Conservation (phyloP, 1,139 yeast genomes). For the Lodderomyces parapsilosis region DNA sequence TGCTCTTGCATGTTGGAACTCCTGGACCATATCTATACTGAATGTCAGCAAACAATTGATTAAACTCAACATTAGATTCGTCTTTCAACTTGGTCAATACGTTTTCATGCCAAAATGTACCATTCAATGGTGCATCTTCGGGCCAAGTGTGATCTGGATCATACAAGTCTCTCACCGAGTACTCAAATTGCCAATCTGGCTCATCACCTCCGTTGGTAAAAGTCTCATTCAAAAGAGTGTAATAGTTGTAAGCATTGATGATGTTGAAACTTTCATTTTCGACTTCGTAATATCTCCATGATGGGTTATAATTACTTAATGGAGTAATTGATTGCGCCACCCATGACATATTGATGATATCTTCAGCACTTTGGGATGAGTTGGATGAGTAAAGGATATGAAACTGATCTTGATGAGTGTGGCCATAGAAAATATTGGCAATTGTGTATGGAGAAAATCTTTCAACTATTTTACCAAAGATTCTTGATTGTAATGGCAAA, state of each 20-base stretch:
- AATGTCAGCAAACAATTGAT: constrained; percentile 46
- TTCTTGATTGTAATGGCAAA: constrained; percentile 59
- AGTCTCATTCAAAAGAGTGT: constrained; percentile 52
- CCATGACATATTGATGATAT: constrained; percentile 60
- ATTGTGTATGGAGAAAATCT: constrained; percentile 69
- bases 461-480: constrained; percentile 57
- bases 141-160: constrained; percentile 52
- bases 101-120: constrained; percentile 54
- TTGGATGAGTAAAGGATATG: constrained; percentile 51
- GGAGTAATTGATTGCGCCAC: constrained; percentile 69
- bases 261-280: constrained; percentile 62
- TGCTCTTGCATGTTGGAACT: constrained; percentile 38
- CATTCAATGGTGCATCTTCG: constrained; percentile 49
- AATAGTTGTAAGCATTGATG: constrained; percentile 59
- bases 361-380: constrained; percentile 35
- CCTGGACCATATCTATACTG: constrained; percentile 56
- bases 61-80: constrained; percentile 35
- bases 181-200: constrained; percentile 56
- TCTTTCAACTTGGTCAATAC: constrained; percentile 34
- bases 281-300: constrained; percentile 72
- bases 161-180: constrained; percentile 52
- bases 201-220: constrained; percentile 47
- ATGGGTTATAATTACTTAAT: constrained; percentile 55
- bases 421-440: constrained; percentile 73
- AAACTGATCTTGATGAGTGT: constrained; percentile 71